Evolutionary conservation across 2,329 filamentous ascomycete species (phyloP), one percentile per base, ranked within the genome.

Genomic region (Cladosporium colombiae): DNA sequence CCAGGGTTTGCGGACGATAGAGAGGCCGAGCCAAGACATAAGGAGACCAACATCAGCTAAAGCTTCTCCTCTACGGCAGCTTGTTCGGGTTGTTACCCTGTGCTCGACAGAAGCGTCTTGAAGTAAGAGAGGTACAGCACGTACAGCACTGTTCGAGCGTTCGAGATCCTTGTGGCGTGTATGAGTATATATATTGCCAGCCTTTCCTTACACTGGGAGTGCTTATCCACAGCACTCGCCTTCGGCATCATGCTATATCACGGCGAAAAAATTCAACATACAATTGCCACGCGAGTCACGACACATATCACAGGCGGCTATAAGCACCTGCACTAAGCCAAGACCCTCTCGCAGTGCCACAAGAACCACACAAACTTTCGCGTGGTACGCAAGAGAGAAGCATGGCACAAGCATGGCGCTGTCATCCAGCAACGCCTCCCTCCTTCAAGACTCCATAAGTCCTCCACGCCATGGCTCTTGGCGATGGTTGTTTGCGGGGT

Each of bases 401-500:
- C 58, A 61, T 35, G 33, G 33, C 33, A 14, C 33, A 13, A 13
- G 33, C 33, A 35, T 61, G 58, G 58, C 58, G 58, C 58, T 61
- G 58, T 61, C 40, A 61, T 49, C 11, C 33, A 58, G 52, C 25
- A 44, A 50, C 57, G 25, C 40, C 55, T 57, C 55, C 29, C 5
- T 25, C 27, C 46, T 52, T 52, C 59, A 62, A 62, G 59, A 62
- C 44, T 35, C 59, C n/a, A 27, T 23, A 46, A 37, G 25, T 27
- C 31, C 31, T 56, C 50, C 35, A 56, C 25, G 61, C 61, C 61
- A 63, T 63, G 61, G 61, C 61, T 63, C 61, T 63, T 63, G 61
- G 61, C 61, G 61, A 56, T 37, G 61, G 33, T 63, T 63, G 50
- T 63, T 63, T 63, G 61, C 61, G 61, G 61, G 61, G 61, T 56